A percentile compares a stretch with the other conserved stretches of the same genome.
Conservation (phyloP, 106 monocot genomes). For the Allium fistulosum region DNA sequence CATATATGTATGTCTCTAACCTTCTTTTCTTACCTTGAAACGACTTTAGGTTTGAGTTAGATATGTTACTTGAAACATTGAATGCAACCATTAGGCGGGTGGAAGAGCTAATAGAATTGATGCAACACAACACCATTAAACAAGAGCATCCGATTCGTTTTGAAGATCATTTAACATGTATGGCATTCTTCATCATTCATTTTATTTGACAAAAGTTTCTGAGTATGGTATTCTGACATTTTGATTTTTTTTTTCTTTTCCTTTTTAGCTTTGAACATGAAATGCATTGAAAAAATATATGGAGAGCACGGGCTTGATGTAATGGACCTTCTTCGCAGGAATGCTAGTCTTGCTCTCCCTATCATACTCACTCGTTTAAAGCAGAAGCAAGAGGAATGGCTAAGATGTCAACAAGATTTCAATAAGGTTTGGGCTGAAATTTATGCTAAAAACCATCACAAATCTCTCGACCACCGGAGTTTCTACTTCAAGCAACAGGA, state of each 20-base stretch:
- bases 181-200: conserved; percentile 5
- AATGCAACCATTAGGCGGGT: conserved; percentile 59
- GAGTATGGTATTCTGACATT: not conserved
- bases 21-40: not conserved
- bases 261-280: conserved; percentile 56
- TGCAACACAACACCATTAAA: conserved; percentile 60
- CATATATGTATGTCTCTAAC: not conserved
- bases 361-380: conserved; percentile 79
- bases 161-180: conserved; percentile 74
- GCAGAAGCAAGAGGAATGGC: conserved; percentile 92
- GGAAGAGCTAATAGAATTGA: conserved; percentile 59
- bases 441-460: conserved; percentile 84
- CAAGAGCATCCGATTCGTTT: conserved; percentile 48
- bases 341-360: conserved; percentile 64
- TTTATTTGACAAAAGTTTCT: not conserved
- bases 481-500: conserved; percentile 97
- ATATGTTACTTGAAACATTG: conserved; percentile 73
- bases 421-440: conserved; percentile 89
- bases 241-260: not conserved
- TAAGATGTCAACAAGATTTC: conserved; percentile 69
- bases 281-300: conserved; percentile 87
- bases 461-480: conserved; percentile 87
- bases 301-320: conserved; percentile 88
- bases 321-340: conserved; percentile 70
- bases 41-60: conserved; percentile 73